phyloP scores from a whole-genome alignment of 1,284 basidiomycete genomes.

The Marasmius fiardii region DNA sequence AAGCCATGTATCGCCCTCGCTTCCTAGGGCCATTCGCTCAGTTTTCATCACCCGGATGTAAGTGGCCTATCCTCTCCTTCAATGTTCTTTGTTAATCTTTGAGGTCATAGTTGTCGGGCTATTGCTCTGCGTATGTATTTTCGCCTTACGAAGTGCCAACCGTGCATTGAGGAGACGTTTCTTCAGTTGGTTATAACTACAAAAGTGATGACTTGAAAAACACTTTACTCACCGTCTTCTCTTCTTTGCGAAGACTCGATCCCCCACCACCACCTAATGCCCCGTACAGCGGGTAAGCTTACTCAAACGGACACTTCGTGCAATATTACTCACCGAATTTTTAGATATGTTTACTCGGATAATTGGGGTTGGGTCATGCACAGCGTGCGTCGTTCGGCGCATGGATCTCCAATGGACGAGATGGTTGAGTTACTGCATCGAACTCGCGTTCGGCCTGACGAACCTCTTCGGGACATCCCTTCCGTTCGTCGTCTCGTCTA shows the following conservation, averaged over 20 bases:
- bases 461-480: constrained; percentile 9
- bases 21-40: constrained; percentile 1
- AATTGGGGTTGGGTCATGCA: constrained; percentile 31
- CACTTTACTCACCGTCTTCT: constrained; percentile 25
- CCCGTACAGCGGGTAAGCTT: constrained; percentile 2
- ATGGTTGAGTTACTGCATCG: constrained; percentile 33
- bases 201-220: constrained; percentile 18
- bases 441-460: constrained; percentile 7
- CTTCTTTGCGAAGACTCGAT: constrained; percentile 20
- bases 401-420: constrained; percentile 30
- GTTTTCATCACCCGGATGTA: constrained; percentile 12
- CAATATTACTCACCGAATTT: not conserved
- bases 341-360: constrained; percentile 33
- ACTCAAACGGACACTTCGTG: not conserved
- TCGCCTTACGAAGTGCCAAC: not conserved
- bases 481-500: constrained; percentile 31
- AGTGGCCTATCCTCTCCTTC: not conserved
- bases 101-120: constrained; percentile 30
- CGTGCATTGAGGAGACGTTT: not conserved
- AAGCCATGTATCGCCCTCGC: not conserved
- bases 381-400: constrained; percentile 26
- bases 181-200: constrained; percentile 40
- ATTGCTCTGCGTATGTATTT: constrained; percentile 31
- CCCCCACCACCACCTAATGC: not conserved
- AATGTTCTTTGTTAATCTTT: not conserved